Base-by-base conservation (phyloP, 495 filamentous ascomycete species). In the Trichoderma virens region DNA sequence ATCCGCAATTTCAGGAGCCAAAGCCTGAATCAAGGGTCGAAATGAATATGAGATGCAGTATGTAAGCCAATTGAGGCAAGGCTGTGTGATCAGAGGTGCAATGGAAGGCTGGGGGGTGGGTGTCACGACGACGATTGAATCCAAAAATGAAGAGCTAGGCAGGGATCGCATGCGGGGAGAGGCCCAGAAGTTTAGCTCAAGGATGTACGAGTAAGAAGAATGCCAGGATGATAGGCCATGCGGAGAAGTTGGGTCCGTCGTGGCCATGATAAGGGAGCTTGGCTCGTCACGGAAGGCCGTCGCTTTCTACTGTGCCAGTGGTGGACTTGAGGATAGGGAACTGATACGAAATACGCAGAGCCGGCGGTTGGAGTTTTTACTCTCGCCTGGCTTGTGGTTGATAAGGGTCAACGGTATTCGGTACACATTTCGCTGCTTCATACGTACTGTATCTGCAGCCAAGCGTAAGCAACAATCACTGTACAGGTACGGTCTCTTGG, bases 151-250 rank as follows among this genome's bases (percentile, higher is more conserved):
- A 18, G 51, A 56, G 20, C 23, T 30, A 16, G 51, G 16, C 51
- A 56, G 51, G 51, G 51, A 30, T 56, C 0, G 25, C 11, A 56
- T 56, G 51, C 23, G 51, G 51, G 51, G 51, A 56, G 51, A 56
- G 13, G 51, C 25, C 51, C 51, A 56, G 51, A 27, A 56, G 23
- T 56, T 30, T 30, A 56, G 51, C 16, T 30, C 51, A 56, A 30
- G 25, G 51, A 56, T 56, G 51, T 23, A 27, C 51, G 51, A 56
- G 51, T 56, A 56, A 56, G 51, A 28, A n/a, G 25, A n/a, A 23
- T 23, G 43, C 43, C 20, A 23, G 43, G 43, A 23, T 47, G 43
- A 56, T 56, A 30, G 2, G 51, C 28, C 8, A 27, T 30, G 51
- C n/a, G n/a, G 43, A 47, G 18, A 4, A 7, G 18, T 0, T 20